Base-by-base conservation (phyloP, 192 early-diverging fungal species). In the Entomortierella beljakovae region DNA sequence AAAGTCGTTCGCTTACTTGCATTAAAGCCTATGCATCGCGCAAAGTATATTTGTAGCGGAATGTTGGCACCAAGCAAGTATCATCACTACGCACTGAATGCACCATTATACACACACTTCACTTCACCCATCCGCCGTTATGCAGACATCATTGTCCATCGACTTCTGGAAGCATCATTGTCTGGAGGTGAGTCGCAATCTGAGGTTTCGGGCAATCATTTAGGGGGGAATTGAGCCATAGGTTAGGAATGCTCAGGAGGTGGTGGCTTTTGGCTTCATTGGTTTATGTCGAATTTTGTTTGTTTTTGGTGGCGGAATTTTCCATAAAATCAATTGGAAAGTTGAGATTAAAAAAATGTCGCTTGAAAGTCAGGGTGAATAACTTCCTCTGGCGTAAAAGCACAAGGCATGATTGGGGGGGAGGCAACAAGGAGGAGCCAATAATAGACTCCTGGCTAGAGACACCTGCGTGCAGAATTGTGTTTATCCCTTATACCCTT, bases 31-130 rank as follows among this genome's bases (percentile, higher is more conserved):
- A 95, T 99, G 93, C 94, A 96, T 90, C 94, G 94, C 70, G 96
- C 97, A 22, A 94, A 96, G 64, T 98, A 99, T 68, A 97, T 98
- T 71, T 98, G 96, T 80, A 95, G 96, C 7, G 98, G 97, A 13
- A 94, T 92, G 22, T 71, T 94, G 23, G 82, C 93, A 3, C 85
- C 87, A 26, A 77, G 82, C 22, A 88, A 92, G 50, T 96, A 91
- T 85, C 84, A 83, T 20, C 98, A 99, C 81, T 99, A 97, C 64
- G 95, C 97, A 34, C 83, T 98, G 63, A 96, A 96, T 51, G 84
- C 90, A 6, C 88, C 85, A 1, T 94, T 99, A 32, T 99, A 97
- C 85, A 98, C 96, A 15, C 98, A 99, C 66, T 99, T 99, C 68
- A 98, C 98, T 15, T 94, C 93, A 8, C 98, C 98, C 3, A 97